Base-by-base conservation (phyloP, 1,284 basidiomycete genomes). In the Takashimella koratensis region DNA sequence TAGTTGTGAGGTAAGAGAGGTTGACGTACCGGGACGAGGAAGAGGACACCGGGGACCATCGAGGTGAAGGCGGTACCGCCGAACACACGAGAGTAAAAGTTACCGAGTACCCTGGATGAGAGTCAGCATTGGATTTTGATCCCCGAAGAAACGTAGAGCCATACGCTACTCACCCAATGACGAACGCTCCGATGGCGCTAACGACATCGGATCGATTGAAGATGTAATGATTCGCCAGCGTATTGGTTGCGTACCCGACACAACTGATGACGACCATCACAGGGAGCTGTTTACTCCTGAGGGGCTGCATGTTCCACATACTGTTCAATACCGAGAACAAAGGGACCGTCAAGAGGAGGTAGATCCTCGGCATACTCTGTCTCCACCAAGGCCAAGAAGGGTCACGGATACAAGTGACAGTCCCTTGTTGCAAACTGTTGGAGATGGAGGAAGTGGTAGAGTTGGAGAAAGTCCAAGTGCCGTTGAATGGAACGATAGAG, bases 191-290 rank as follows among this genome's bases (percentile, higher is more conserved):
- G 60, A 91, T 87, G n/a, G 87, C 86, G 41, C 85, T 86, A 20
- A 90, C 88, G 47, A 91, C 80, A 67, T 91, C 88, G 3, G 75
- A 73, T 45, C 87, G 84, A 73, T 90, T 85, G 77, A 90, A 89
- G 65, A 91, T 90, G 69, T 86, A 90, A 65, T 86, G 84, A 67
- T 89, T 88, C 43, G 86, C 87, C 44, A 86, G 77, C 68, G 86
- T 87, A 73, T 90, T 89, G 41, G 85, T 83, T 5, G 84, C 81
- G 69, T 84, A 88, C n/a, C 86, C 81, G 43, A 81, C 80, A 74
- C 88, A 91, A 20, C 87, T 88, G 64, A 94, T 92, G 63, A 86
- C 56, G 56, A 92, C 85, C 89, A 92, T 92, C 20, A 92, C 86
- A 10, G 83, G 81, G 43, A 92, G 79, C 63, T 91, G 84, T 59